These are phyloP conservation scores for Stromatinia cepivora DNA, from an alignment of 2,329 filamentous ascomycete genomes.

Conservation along the genomic window DNA sequence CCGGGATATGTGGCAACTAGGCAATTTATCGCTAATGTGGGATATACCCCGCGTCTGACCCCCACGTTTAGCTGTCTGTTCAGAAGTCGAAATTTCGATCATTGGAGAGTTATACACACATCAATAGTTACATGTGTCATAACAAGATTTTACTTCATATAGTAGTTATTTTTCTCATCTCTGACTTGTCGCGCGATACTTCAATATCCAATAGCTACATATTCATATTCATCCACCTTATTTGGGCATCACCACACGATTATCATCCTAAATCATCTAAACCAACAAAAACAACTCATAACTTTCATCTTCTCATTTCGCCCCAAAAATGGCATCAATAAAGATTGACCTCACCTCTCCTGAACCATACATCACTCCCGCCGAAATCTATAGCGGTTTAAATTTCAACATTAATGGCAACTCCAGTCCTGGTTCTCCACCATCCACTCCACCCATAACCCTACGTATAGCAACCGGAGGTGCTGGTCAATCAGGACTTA, in stretches of 20 bases:
- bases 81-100: background rate
- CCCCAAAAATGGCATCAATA: slow-evolving; percentile 13
- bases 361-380: slow-evolving; percentile 21
- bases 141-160: background rate
- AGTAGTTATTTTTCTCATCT: background rate
- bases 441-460: slow-evolving; percentile 1
- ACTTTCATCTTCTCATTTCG: background rate
- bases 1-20: background rate
- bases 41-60: background rate
- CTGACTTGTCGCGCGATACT: too few relatives aligned
- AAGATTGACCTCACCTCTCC: slow-evolving; percentile 1
- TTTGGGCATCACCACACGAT: background rate
- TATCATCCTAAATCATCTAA: background rate
- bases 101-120: background rate
- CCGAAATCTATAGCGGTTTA: slow-evolving; percentile 20
- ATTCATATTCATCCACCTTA: too few relatives aligned
- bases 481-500: slow-evolving; percentile 41
- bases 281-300: background rate
- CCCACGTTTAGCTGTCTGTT: background rate
- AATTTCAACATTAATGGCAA: background rate
- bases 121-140: background rate
- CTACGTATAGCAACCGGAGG: slow-evolving; percentile 41
- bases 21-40: slow-evolving; percentile 5
- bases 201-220: too few relatives aligned
- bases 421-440: background rate